Percentiles rank a stretch among this genome's conserved stretches.
These are phyloP conservation scores for Diplotaxis tenuifolia DNA, from an alignment of 345 rosid species.

Conservation along the genomic window DNA sequence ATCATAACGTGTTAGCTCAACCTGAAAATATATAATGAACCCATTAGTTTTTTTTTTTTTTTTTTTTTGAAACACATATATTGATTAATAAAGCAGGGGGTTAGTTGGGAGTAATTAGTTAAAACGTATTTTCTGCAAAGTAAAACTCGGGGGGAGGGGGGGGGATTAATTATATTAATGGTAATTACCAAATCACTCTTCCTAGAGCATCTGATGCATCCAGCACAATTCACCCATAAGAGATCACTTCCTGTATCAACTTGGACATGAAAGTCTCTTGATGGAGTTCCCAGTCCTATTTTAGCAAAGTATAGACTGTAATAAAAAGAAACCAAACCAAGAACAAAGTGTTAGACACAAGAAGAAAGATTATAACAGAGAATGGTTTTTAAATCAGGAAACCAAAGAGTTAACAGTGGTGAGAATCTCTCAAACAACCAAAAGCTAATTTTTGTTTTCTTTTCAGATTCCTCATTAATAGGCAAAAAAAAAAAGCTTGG, in stretches of 20 bases:
- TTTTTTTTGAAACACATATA: no score
- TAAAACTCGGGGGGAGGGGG: no score
- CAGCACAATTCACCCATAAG: conserved; percentile 88
- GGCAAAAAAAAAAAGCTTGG: not conserved
- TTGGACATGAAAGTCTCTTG: conserved; percentile 75
- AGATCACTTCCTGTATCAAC: conserved; percentile 96
- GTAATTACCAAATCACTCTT: conserved; percentile 79
- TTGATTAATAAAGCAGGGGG: no score
- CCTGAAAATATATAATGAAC: conserved; percentile 37
- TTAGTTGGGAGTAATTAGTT: no score
- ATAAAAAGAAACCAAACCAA: conserved; percentile 13
- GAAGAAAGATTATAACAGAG: no score
- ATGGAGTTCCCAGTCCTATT: conserved; percentile 74
- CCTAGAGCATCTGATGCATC: conserved; percentile 68
- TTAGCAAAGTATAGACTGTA: conserved; percentile 77
- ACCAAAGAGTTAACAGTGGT: conserved; percentile 8
- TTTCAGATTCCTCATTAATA: conserved; percentile 10
- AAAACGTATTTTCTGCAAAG: no score
- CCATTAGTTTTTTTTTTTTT: no score
- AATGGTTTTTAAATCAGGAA: not conserved
- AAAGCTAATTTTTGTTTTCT: conserved; percentile 6
- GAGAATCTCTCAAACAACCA: conserved; percentile 23
- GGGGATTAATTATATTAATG: no score
- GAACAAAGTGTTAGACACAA: conserved; percentile 4
- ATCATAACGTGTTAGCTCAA: conserved; percentile 57